A percentile compares a stretch with the other conserved stretches of the same genome.
Conservation (phyloP, 2,329 filamentous ascomycete species). For the Volutella citrinella region DNA sequence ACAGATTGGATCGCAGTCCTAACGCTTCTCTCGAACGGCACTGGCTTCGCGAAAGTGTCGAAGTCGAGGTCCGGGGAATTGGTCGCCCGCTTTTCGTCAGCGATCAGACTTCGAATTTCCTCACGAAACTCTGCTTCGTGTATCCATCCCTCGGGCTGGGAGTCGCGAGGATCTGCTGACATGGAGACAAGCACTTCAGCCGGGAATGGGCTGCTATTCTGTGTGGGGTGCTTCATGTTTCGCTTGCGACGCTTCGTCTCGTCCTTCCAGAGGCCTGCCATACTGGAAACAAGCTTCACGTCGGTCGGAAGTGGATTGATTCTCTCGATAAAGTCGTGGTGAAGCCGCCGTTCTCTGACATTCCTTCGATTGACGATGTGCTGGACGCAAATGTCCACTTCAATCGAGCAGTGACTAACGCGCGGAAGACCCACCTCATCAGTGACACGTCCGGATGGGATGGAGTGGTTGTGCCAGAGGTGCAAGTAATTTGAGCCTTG, state of each 20-base stretch:
- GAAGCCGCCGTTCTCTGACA: constrained; percentile 73
- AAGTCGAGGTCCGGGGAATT: constrained; percentile 49
- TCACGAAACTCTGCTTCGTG: constrained; percentile 82
- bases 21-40: constrained; percentile 55
- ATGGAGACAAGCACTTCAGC: constrained; percentile 81
- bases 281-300: constrained; percentile 85
- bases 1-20: constrained; percentile 80
- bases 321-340: constrained; percentile 83
- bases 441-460: constrained; percentile 47
- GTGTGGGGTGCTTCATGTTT: constrained; percentile 61
- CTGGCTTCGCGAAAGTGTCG: constrained; percentile 59
- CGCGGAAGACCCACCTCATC: constrained; percentile 66
- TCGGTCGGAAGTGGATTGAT: constrained; percentile 60
- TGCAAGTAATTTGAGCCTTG: constrained; percentile 59
- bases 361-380: constrained; percentile 80
- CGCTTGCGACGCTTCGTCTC: constrained; percentile 77
- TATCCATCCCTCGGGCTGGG: constrained; percentile 79
- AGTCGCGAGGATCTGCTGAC: constrained; percentile 76
- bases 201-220: constrained; percentile 73
- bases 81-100: constrained; percentile 55
- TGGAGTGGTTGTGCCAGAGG: constrained; percentile 76
- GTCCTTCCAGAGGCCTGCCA: constrained; percentile 90
- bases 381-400: constrained; percentile 85
- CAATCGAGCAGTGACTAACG: constrained; percentile 82
- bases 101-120: constrained; percentile 60